phyloP scores from a whole-genome alignment of 371 early-diverging fungal species.

The Mucor racemosus region DNA sequence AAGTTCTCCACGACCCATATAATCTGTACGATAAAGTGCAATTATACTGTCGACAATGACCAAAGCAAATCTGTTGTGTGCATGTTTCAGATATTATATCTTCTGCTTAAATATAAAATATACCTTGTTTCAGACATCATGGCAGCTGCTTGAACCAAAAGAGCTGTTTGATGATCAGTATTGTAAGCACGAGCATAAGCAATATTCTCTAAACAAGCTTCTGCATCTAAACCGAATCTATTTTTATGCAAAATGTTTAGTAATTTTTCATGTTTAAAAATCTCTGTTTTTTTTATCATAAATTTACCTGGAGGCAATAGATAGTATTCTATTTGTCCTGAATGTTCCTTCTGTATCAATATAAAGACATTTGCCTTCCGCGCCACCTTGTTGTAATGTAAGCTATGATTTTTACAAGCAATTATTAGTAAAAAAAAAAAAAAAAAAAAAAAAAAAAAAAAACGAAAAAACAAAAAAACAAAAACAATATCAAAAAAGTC shows the following conservation, averaged over 20 bases:
- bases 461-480: too few relatives aligned
- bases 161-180: slow-evolving; percentile 95
- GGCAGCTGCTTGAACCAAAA: slow-evolving; percentile 93
- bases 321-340: slow-evolving; percentile 90
- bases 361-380: slow-evolving; percentile 96
- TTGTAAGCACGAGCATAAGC: slow-evolving; percentile 98
- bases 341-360: slow-evolving; percentile 99
- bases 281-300: too few relatives aligned
- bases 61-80: slow-evolving; percentile 76
- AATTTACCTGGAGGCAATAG: slow-evolving; percentile 92
- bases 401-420: slow-evolving; percentile 63
- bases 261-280: too few relatives aligned
- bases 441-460: too few relatives aligned
- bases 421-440: not conserved
- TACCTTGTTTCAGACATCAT: slow-evolving; percentile 93
- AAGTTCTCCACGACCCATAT: slow-evolving; percentile 97
- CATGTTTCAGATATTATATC: too few relatives aligned
- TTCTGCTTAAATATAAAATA: too few relatives aligned
- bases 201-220: slow-evolving; percentile 94
- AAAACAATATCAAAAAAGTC: too few relatives aligned
- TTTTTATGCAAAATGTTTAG: not conserved
- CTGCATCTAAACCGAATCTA: slow-evolving; percentile 82
- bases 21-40: slow-evolving; percentile 98
- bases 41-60: slow-evolving; percentile 98
- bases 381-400: slow-evolving; percentile 87